Evolutionary conservation across 768 basidiomycete genomes (phyloP), one percentile per base, ranked within the genome.

Genomic region (Tephrocybe rancida): DNA sequence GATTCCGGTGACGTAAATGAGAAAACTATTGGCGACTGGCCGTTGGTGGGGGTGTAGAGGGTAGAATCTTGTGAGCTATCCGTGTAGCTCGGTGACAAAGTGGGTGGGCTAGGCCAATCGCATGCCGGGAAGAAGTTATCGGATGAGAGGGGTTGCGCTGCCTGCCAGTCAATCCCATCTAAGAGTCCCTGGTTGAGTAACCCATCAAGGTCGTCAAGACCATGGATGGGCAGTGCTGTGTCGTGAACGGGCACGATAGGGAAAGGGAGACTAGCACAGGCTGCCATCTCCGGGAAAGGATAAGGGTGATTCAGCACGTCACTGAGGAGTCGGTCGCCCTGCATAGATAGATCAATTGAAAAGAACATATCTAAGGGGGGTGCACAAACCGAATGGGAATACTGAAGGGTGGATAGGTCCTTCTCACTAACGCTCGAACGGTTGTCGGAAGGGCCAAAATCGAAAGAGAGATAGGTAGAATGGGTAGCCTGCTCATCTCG

Each of bases 1-100:
- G 52, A 9, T 18, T 53, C 29, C 8, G 37, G 18, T 2, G 52
- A 25, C 11, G 25, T 16, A 25, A 50, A 50, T 16, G 49, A 44
- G 0, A 37, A 7, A 3, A 37, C 24, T 0, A 19, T 42, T 3
- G 45, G 39, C 11, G 52, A 53, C 34, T 14, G 45, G 13, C 39
- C 13, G 5, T 46, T 30, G 13, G 13, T 24, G 7, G 52, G 45
- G 9, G 38, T 53, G 24, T 32, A 47, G 13, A 47, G 29, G 18
- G 30, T 32, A 11, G 52, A 53, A 14, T 53, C 52, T 7, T 47
- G 44, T 9, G 52, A 50, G 24, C 21, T 46, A 19, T 53, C 52
- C 27, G 52, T 46, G 27, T 30, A 47, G 38, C 52, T 47, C 29
- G 52, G 52, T 8, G 52, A 53, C 22, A 53, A 14, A 16, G 18